These are phyloP conservation scores for Crithidia acanthocephali DNA, from an alignment of 208 protist genomes.

Conservation along the genomic window DNA sequence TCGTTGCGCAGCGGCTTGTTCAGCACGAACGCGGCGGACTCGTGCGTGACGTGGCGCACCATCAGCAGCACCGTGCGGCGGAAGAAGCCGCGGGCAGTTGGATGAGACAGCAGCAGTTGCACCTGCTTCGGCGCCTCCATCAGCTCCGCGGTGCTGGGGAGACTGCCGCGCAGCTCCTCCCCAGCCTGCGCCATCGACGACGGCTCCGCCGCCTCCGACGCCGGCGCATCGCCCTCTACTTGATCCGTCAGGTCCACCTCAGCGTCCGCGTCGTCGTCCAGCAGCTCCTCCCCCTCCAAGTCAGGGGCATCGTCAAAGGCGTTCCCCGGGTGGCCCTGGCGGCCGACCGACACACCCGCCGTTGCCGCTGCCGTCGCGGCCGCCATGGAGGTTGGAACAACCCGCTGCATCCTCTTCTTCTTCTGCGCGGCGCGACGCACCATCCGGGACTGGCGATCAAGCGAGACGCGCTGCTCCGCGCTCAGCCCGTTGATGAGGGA, in stretches of 20 bases:
- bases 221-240: conserved; percentile 14
- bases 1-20: conserved; percentile 77
- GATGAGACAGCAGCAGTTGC: conserved; percentile 79
- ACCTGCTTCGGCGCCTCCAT: conserved; percentile 45
- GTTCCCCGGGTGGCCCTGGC: conserved; percentile 4
- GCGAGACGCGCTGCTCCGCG: conserved; percentile 45
- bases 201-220: conserved; percentile 6
- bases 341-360: background rate
- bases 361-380: conserved; percentile 20
- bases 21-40: conserved; percentile 72
- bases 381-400: background rate
- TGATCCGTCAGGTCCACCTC: conserved; percentile 23
- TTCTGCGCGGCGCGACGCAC: conserved; percentile 15
- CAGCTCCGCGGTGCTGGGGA: conserved; percentile 20
- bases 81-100: conserved; percentile 75
- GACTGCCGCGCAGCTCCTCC: conserved; percentile 19
- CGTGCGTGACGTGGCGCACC: conserved; percentile 58
- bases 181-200: conserved; percentile 3
- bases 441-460: conserved; percentile 22
- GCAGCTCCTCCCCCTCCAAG: conserved; percentile 16
- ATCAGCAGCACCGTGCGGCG: conserved; percentile 67
- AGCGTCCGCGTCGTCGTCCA: conserved; percentile 21
- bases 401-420: conserved; percentile 13
- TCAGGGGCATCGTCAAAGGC: conserved; percentile 32
- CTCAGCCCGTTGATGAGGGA: conserved; percentile 55